Evolutionary conservation across 345 rosid genomes (phyloP).

Genomic region (Lumnitzera racemosa): DNA sequence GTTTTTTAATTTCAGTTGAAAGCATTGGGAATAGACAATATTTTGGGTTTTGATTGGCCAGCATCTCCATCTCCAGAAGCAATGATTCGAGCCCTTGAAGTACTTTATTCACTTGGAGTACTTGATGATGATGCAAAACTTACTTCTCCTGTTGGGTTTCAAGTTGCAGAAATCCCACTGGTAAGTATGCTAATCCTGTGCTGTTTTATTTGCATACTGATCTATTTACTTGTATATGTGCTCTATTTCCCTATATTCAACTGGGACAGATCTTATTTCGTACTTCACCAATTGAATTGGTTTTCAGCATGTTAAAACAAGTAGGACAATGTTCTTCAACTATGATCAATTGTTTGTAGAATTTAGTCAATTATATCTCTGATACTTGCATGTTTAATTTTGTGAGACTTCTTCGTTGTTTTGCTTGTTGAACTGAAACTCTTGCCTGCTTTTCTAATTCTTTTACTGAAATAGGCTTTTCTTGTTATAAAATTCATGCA

Average conservation of each 20-base stretch:
- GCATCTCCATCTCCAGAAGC: constrained; percentile 91
- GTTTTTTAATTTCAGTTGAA: constrained; percentile 49
- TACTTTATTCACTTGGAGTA: constrained; percentile 81
- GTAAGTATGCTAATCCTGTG: constrained; percentile 26
- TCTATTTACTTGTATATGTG: background rate
- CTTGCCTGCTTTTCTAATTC: constrained; percentile 1
- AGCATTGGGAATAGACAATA: constrained; percentile 93
- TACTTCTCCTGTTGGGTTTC: constrained; percentile 93
- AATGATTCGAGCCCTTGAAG: constrained; percentile 90
- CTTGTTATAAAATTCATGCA: constrained; percentile 19
- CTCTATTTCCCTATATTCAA: background rate
- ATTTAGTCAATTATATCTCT: too few relatives aligned
- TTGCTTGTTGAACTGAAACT: background rate
- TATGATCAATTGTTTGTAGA: too few relatives aligned
- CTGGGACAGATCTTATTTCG: background rate
- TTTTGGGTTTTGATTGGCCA: constrained; percentile 89
- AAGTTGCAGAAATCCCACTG: constrained; percentile 94
- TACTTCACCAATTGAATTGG: too few relatives aligned
- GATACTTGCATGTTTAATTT: too few relatives aligned
- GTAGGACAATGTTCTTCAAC: too few relatives aligned
- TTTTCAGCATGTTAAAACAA: too few relatives aligned
- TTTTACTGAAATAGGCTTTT: too few relatives aligned
- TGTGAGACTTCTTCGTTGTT: too few relatives aligned
- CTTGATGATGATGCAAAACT: constrained; percentile 97
- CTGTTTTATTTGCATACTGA: background rate